Evolutionary conservation across 768 basidiomycete species (phyloP).

Genomic region (Xerocomus spinulosus): DNA sequence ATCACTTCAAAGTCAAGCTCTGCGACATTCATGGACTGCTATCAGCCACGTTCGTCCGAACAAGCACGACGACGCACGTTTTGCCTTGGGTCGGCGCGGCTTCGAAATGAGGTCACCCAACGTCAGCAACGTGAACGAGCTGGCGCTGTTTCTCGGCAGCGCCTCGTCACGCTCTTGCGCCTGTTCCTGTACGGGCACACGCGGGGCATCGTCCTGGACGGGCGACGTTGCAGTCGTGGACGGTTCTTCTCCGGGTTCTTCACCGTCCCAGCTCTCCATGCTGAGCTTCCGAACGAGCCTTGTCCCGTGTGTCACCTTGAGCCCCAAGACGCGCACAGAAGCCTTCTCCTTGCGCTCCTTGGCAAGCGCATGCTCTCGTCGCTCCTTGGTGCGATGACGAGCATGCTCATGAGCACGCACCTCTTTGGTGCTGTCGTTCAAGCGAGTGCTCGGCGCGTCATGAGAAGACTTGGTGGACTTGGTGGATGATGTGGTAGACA

Average conservation of each 20-base stretch:
- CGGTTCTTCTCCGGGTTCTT: conserved; percentile 5
- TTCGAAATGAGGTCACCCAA: conserved; percentile 26
- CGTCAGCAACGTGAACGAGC: conserved; percentile 20
- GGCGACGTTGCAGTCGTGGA: not conserved
- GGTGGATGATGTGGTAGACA: conserved; percentile 28
- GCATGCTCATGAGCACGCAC: conserved; percentile 32
- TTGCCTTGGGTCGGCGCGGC: conserved; percentile 21
- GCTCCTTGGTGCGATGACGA: conserved; percentile 31
- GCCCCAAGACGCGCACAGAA: conserved; percentile 12
- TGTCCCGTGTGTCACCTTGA: conserved; percentile 15
- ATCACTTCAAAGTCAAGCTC: conserved; percentile 29
- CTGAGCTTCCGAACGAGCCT: conserved; percentile 23
- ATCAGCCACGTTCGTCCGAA: not conserved
- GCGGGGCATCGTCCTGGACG: not conserved
- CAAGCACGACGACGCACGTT: conserved; percentile 15
- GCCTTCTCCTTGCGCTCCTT: conserved; percentile 32
- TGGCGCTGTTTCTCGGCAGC: conserved; percentile 3
- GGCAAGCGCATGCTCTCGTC: conserved; percentile 27
- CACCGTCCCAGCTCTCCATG: conserved; percentile 30
- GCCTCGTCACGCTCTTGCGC: not conserved
- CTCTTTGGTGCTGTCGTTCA: conserved; percentile 25
- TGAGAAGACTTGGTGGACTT: conserved; percentile 17
- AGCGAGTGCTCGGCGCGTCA: conserved; percentile 14
- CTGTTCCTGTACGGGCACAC: not conserved
- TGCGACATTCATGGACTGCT: conserved; percentile 2